Conservation (phyloP, 2,329 filamentous ascomycete species). For the Phialophora expanda region DNA sequence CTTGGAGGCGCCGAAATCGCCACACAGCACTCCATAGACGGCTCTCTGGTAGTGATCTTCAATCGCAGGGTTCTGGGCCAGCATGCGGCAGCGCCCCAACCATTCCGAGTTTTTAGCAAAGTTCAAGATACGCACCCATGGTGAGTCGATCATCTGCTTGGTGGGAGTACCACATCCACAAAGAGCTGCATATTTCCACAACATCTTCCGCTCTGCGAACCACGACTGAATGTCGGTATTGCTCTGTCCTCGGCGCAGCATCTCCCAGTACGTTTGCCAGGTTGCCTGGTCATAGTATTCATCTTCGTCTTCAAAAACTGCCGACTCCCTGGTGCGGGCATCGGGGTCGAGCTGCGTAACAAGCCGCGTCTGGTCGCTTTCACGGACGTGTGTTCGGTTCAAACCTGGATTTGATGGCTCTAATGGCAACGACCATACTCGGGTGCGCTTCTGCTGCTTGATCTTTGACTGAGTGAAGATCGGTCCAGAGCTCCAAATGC, state of each 20-base stretch:
- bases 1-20: constrained; percentile 78
- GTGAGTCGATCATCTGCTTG: constrained; percentile 47
- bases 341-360: constrained; percentile 93
- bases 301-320: constrained; percentile 79
- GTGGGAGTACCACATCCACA: constrained; percentile 59
- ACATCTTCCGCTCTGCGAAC: constrained; percentile 83
- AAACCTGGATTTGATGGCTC: constrained; percentile 65
- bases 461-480: constrained; percentile 88
- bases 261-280: constrained; percentile 93
- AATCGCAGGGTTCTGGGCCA: constrained; percentile 64
- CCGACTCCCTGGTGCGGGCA: constrained; percentile 77
- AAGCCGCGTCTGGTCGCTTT: constrained; percentile 58
- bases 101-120: constrained; percentile 38
- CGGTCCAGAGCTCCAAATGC: constrained; percentile 87
- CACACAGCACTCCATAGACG: constrained; percentile 87
- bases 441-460: constrained; percentile 84
- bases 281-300: constrained; percentile 87
- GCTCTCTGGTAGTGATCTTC: constrained; percentile 81
- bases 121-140: constrained; percentile 38
- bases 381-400: constrained; percentile 60
- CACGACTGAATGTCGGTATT: constrained; percentile 78
- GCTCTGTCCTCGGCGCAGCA: constrained; percentile 81
- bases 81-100: constrained; percentile 38
- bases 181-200: constrained; percentile 85
- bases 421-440: constrained; percentile 68